Evolutionary conservation across 2,329 filamentous ascomycete genomes (phyloP), one percentile per base, ranked within the genome.

Genomic region (Fusarium ramigenum): DNA sequence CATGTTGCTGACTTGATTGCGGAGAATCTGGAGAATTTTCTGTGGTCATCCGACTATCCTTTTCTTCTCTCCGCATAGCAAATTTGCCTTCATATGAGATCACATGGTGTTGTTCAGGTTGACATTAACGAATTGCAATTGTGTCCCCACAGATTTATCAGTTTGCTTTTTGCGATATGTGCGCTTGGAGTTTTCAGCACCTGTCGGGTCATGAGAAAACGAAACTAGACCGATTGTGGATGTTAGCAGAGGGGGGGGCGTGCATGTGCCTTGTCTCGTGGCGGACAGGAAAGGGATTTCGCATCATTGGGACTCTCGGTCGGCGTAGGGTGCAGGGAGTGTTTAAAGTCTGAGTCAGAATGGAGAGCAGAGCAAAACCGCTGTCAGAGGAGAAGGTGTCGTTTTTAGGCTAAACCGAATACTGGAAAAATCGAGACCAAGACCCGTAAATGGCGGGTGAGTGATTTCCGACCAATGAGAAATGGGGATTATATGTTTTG

Each of bases 391-490:
- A 46, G 16, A 16, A 46, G 16, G 39, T 30, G 40, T 43, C 28
- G 39, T 64, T 61, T 68, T 64, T 68, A 74, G 70, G 68, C 73
- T 75, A 70, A 75, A 71, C 43, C 43, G n/a, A 44, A 53, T 59
- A 58, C 56, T 63, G 69, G 59, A 23, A 72, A 72, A 76, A 68
- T 53, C 50, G 43, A 50, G 69, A 68, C 60, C 58, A 56, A 44
- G n/a, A 32, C 36, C 25, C 40, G 18, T 25, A 42, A 43, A 23
- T 34, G 25, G 32, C 36, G 42, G 65, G 37, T 68, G 53, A 68
- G n/a, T 34, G 37, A 32, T 30, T 36, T 46, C 25, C n/a, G 11
- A 5, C 46, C 65, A 66, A 69, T 50, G 37, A 25, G 23, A 57
- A 47, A 21, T 25, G 9, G 23, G 16, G 23, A 30, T 39, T 25